Base-by-base conservation (phyloP, 768 basidiomycete genomes). In the Suillus paluster region DNA sequence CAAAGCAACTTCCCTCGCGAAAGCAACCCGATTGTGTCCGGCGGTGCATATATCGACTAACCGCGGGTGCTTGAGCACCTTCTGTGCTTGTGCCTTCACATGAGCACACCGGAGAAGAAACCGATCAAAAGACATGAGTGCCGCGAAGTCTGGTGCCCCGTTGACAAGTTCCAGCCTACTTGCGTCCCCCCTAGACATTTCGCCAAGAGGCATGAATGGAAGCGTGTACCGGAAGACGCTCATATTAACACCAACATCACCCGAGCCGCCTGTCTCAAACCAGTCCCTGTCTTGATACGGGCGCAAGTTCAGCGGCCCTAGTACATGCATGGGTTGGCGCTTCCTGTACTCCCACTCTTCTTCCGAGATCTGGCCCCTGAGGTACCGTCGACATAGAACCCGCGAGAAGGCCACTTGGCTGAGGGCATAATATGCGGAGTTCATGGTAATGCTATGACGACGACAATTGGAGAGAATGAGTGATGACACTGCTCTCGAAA, bases 301-400 rank as follows among this genome's bases (percentile, higher is more conserved):
- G 5, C 86, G 77, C 45, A 86, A 62, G 68, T 84, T 85, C 10
- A 84, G 63, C 8, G 84, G 84, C 4, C 84, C 84, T 5, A 73
- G 77, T 25, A 77, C 80, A 48, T 77, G 72, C 79, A 83, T 84
- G 3, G 84, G 84, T 63, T 86, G 78, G 59, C 71, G 75, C 59
- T 74, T 79, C 25, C 84, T 73, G 54, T 76, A 80, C 54, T 80
- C 75, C 86, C 85, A 86, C 66, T 88, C 85, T 14, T 77, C 76
- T 45, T 78, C 68, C 12, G 68, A 66, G 46, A 87, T 80, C n/a
- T 82, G 73, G 1, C 84, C 83, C 8, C 69, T 73, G 36, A 81
- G 66, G 57, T 80, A 82, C 52, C 72, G 76, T 38, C 77, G 75
- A 56, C 80, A 79, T 6, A 86, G 73, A 12, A 85, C 61, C 5